Evolutionary conservation across 192 early-diverging fungal species (phyloP).

Genomic region (Entomortierella beljakovae): DNA sequence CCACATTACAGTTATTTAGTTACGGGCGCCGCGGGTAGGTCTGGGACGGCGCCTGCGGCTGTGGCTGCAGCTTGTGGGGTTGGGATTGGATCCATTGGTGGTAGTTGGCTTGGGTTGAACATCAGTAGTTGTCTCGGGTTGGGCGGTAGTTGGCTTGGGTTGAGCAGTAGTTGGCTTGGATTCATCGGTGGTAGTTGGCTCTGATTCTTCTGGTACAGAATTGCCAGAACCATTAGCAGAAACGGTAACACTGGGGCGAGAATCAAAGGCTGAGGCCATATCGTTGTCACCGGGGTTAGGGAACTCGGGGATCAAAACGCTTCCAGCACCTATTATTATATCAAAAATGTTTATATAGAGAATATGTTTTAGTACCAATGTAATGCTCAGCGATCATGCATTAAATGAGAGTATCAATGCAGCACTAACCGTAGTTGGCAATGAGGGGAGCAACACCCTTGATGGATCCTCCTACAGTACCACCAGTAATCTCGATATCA

Average conservation of each 20-base stretch:
- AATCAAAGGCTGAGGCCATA: conserved; percentile 3
- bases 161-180: too few species aligned
- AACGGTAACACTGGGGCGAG: conserved; percentile 18
- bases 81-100: too few species aligned
- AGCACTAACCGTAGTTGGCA: conserved; percentile 51
- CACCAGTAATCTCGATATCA: conserved; percentile 68
- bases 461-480: conserved; percentile 45
- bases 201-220: background rate
- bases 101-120: too few species aligned
- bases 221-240: background rate
- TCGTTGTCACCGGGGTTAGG: conserved; percentile 49
- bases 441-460: conserved; percentile 53
- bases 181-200: too few species aligned
- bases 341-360: background rate
- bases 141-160: too few species aligned
- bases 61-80: too few species aligned
- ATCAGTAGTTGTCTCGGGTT: too few species aligned
- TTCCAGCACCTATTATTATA: background rate
- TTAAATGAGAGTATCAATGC: background rate
- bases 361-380: too few species aligned
- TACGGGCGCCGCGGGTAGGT: too few species aligned
- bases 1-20: too few species aligned
- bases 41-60: too few species aligned
- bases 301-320: conserved; percentile 55
- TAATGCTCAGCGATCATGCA: background rate